Evolutionary conservation across 1,139 yeast species (phyloP).

Genomic region (Pichiaceae sp.): DNA sequence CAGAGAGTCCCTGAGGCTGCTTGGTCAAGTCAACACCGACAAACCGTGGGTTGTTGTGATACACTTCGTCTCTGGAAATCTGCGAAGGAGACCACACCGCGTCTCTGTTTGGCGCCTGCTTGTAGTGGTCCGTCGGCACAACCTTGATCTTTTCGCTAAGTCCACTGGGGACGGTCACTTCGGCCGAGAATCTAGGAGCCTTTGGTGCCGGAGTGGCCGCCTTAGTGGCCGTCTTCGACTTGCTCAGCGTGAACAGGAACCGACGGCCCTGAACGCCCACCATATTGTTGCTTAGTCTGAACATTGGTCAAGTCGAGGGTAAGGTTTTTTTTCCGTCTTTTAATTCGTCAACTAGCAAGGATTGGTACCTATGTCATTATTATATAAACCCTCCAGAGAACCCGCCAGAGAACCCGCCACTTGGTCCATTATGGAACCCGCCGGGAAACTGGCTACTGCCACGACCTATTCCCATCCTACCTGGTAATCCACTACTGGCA

Average conservation of each 20-base stretch:
- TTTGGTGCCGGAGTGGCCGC: slow-evolving; percentile 6
- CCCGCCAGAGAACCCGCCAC: slow-evolving; percentile 7
- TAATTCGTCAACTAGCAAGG: too few species aligned
- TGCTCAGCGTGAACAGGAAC: slow-evolving; percentile 11
- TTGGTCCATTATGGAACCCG: slow-evolving; percentile 16
- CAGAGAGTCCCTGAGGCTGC: slow-evolving; percentile 80
- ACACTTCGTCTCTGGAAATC: slow-evolving; percentile 49
- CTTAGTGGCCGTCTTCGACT: slow-evolving; percentile 12
- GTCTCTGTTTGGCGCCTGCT: slow-evolving; percentile 71
- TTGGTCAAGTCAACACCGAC: slow-evolving; percentile 57
- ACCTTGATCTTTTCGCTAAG: slow-evolving; percentile 11
- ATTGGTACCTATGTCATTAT: too few species aligned
- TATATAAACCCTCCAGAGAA: slow-evolving; percentile 1
- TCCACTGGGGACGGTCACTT: background rate
- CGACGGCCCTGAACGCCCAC: background rate
- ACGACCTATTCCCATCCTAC: slow-evolving; percentile 26
- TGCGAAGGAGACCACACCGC: slow-evolving; percentile 69
- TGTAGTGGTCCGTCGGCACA: slow-evolving; percentile 12
- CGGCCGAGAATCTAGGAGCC: background rate
- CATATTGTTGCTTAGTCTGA: background rate
- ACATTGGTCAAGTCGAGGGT: background rate
- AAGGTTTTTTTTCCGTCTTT: background rate
- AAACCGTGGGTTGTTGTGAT: slow-evolving; percentile 56
- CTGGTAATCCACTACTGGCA: slow-evolving; percentile 43
- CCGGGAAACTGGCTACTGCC: slow-evolving; percentile 5